A percentile compares a stretch with the other conserved stretches of the same genome.
Conservation (phyloP, 768 basidiomycete genomes). For the Leccinum obscurum region DNA sequence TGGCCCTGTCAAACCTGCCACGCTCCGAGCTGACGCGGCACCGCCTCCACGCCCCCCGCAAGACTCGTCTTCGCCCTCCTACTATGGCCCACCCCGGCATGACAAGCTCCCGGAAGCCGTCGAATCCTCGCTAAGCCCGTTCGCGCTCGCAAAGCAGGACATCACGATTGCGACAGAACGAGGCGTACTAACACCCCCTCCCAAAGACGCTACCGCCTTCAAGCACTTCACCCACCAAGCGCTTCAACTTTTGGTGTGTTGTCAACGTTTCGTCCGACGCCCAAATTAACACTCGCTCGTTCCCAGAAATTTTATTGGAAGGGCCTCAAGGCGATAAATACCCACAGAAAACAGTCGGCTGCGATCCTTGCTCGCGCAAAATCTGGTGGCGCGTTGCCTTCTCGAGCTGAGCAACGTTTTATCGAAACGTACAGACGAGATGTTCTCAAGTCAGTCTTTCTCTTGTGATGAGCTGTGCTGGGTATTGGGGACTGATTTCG, state of each 20-base stretch:
- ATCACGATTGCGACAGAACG: constrained; percentile 63
- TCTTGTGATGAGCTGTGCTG: background rate
- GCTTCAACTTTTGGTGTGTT: constrained; percentile 46
- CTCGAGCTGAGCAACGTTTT: constrained; percentile 69
- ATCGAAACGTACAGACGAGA: constrained; percentile 68
- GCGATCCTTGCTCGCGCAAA: constrained; percentile 56
- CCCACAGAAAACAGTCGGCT: constrained; percentile 54
- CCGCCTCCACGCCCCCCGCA: constrained; percentile 24
- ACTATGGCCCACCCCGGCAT: constrained; percentile 29
- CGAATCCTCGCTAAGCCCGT: constrained; percentile 30
- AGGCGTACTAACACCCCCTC: constrained; percentile 68
- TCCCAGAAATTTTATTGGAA: constrained; percentile 80
- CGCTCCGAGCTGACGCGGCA: constrained; percentile 22
- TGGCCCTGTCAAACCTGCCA: constrained; percentile 52
- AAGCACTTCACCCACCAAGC: constrained; percentile 50
- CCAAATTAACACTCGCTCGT: background rate
- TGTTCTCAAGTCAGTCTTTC: constrained; percentile 57
- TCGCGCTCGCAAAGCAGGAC: constrained; percentile 60
- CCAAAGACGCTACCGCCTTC: constrained; percentile 57
- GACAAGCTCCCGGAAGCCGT: constrained; percentile 19
- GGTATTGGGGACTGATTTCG: constrained; percentile 8
- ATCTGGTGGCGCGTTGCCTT: constrained; percentile 60
- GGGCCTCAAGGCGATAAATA: constrained; percentile 71
- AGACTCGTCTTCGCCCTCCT: constrained; percentile 26
- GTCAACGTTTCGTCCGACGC: background rate